A percentile compares a stretch with the other conserved stretches of the same genome.
Evolutionary conservation across 2,329 filamentous ascomycete species (phyloP).

Genomic region (Paecilomyces niveus): DNA sequence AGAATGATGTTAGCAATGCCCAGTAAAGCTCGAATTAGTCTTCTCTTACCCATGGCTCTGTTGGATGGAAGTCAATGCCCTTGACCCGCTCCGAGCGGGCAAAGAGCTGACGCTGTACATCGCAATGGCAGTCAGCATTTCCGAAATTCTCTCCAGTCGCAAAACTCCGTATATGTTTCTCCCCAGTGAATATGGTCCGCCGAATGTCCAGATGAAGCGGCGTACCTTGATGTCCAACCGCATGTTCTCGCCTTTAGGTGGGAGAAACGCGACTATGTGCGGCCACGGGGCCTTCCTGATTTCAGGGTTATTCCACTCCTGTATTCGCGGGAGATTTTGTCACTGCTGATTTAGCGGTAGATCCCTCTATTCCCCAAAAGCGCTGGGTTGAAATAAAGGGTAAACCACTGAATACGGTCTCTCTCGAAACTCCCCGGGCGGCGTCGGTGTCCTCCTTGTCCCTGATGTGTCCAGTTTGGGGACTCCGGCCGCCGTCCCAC

Average conservation of each 20-base stretch:
- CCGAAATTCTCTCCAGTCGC: neutral
- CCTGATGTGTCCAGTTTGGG: neutral
- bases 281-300: constrained; percentile 6
- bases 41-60: constrained; percentile 77
- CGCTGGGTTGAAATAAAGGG: neutral
- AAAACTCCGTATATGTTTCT: neutral
- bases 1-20: constrained; percentile 17
- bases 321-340: neutral
- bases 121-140: constrained; percentile 32
- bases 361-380: neutral
- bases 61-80: constrained; percentile 93
- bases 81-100: constrained; percentile 94
- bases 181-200: neutral
- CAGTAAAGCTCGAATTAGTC: constrained; percentile 2
- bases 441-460: neutral
- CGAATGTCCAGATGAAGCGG: constrained; percentile 1
- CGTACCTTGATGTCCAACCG: constrained; percentile 55
- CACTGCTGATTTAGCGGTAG: neutral
- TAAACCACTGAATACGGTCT: neutral
- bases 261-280: constrained; percentile 4
- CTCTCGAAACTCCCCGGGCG: neutral
- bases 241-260: constrained; percentile 37
- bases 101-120: constrained; percentile 65
- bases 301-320: neutral
- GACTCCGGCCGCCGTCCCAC: neutral